phyloP scores from a whole-genome alignment of 2,329 filamentous ascomycete genomes.

The Plectosphaerella plurivora region DNA sequence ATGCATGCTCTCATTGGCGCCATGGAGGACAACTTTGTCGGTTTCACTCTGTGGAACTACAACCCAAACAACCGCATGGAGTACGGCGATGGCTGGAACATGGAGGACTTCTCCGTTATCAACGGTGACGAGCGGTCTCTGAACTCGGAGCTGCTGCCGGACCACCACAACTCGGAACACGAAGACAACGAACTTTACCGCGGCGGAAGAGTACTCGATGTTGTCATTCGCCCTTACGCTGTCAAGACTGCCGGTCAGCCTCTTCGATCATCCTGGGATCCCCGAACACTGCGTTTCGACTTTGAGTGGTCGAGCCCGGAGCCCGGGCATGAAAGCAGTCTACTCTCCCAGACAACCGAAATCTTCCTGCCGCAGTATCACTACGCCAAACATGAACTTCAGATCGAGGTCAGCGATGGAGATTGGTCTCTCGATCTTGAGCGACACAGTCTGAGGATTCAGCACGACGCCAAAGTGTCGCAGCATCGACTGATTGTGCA shows the following conservation, averaged over 20 bases:
- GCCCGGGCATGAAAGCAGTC: constrained; percentile 1
- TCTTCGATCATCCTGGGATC: constrained; percentile 27
- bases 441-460: constrained; percentile 23
- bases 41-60: constrained; percentile 35
- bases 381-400: constrained; percentile 22
- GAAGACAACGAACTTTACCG: constrained; percentile 29
- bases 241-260: constrained; percentile 33
- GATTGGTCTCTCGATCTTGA: constrained; percentile 22
- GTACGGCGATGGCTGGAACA: constrained; percentile 37
- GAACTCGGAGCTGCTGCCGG: constrained; percentile 19
- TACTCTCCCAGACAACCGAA: constrained; percentile 25
- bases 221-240: constrained; percentile 34
- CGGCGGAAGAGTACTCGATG: constrained; percentile 31
- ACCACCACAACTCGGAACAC: constrained; percentile 27
- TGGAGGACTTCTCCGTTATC: constrained; percentile 36
- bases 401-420: constrained; percentile 20
- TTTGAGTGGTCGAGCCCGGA: constrained; percentile 22
- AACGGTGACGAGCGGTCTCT: constrained; percentile 24
- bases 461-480: constrained; percentile 8
- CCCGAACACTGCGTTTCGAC: constrained; percentile 26
- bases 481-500: constrained; percentile 17
- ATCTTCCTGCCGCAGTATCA: constrained; percentile 34
- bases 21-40: constrained; percentile 33
- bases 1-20: constrained; percentile 32
- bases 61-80: constrained; percentile 31